These are phyloP conservation scores for Sporothrix schenckii DNA, from an alignment of 2,329 filamentous ascomycete species.

Conservation along the genomic window DNA sequence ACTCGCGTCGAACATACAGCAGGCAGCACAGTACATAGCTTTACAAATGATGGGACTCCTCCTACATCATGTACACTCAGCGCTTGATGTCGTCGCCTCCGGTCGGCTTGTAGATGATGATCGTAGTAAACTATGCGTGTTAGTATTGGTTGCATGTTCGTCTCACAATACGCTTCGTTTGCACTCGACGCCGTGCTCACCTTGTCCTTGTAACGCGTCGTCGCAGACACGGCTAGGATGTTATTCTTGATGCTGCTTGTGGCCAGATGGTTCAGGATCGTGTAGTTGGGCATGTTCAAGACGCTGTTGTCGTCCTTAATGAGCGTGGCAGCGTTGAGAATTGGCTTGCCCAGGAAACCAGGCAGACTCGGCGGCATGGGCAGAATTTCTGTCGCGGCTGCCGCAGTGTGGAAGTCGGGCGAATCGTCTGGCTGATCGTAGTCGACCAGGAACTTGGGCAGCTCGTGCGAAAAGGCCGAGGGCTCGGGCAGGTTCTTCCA, in stretches of 20 bases:
- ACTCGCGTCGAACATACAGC: neutral
- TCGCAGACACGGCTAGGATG: slow-evolving; percentile 91
- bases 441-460: slow-evolving; percentile 85
- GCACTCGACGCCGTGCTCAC: slow-evolving; percentile 48
- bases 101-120: slow-evolving; percentile 95
- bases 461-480: slow-evolving; percentile 68
- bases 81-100: slow-evolving; percentile 53
- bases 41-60: neutral
- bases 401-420: slow-evolving; percentile 71
- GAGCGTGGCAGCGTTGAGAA: slow-evolving; percentile 84
- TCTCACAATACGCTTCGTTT: neutral
- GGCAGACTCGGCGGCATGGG: slow-evolving; percentile 82
- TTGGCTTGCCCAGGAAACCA: slow-evolving; percentile 89
- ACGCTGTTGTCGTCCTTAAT: slow-evolving; percentile 99
- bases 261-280: slow-evolving; percentile 91
- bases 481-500: slow-evolving; percentile 60
- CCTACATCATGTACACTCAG: neutral
- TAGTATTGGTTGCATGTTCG: neutral
- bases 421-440: slow-evolving; percentile 84
- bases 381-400: slow-evolving; percentile 74
- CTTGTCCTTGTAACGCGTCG: slow-evolving; percentile 97
- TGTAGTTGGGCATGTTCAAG: slow-evolving; percentile 94
- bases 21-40: neutral
- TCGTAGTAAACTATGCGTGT: slow-evolving; percentile 79
- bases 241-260: slow-evolving; percentile 98